Percentiles rank a stretch among this genome's conserved stretches.
phyloP scores from a whole-genome alignment of 768 basidiomycete genomes.

The Sutorius australiensis region DNA sequence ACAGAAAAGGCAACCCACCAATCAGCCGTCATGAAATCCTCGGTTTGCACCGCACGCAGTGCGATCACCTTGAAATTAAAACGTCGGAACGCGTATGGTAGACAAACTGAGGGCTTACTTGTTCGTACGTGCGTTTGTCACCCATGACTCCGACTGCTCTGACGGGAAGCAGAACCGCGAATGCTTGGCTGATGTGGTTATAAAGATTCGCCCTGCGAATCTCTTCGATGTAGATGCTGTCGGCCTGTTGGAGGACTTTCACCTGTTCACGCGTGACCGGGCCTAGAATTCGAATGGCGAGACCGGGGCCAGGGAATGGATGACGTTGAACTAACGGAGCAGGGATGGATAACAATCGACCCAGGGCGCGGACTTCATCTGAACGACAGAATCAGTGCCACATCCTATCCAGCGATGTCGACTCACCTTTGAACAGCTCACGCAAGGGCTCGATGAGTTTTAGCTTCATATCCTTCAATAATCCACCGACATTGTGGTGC shows the following conservation, averaged over 20 bases:
- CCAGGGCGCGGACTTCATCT: conserved; percentile 96
- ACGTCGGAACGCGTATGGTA: conserved; percentile 1
- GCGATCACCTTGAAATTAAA: conserved; percentile 67
- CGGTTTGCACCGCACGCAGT: conserved; percentile 91
- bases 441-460: conserved; percentile 97
- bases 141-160: conserved; percentile 98
- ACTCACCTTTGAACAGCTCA: conserved; percentile 94
- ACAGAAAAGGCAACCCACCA: conserved; percentile 52
- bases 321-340: conserved; percentile 92
- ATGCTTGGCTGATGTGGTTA: conserved; percentile 92
- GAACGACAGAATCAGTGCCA: background rate
- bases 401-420: background rate
- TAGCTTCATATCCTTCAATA: conserved; percentile 96
- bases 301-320: conserved; percentile 97
- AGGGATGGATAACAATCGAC: conserved; percentile 87
- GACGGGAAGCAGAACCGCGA: conserved; percentile 93
- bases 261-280: conserved; percentile 94
- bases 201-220: conserved; percentile 91
- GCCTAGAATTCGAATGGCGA: conserved; percentile 96
- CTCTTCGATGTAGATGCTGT: conserved; percentile 96
- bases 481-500: conserved; percentile 97
- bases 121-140: conserved; percentile 93
- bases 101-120: conserved; percentile 42
- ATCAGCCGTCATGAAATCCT: conserved; percentile 99
- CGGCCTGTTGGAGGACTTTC: conserved; percentile 84